Evolutionary conservation across 2,329 filamentous ascomycete species (phyloP), one percentile per base, ranked within the genome.

Genomic region (Fusarium incarnatum): DNA sequence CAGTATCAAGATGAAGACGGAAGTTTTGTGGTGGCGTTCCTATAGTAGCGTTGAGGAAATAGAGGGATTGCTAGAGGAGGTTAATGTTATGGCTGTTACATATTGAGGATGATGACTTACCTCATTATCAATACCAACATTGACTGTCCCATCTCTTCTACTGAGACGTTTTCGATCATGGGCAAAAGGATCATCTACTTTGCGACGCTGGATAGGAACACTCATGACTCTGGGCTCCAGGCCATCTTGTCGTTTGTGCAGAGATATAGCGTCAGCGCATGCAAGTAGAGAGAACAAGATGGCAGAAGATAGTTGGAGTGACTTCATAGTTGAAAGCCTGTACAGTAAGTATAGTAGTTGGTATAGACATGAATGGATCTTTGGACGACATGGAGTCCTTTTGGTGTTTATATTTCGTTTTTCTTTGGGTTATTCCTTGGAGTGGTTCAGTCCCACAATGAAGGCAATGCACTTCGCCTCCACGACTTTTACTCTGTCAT

Each of bases 1-100:
- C 90, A 8, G 90, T 92, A 77, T 92, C 90, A 56, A 92, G 77
- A 71, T 90, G 88, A 64, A 91, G 81, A 20, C 84, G 83, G 45
- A 92, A 72, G 2, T 78, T 70, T 75, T 90, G 88, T 12, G 85
- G 75, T 15, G 90, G 90, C 4, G 89, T 91, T 52, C 90, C 90
- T 49, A 92, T 70, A 8, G 87, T 85, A 49, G 83, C 85, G 76
- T 91, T 91, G 72, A 89, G 83, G 71, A 87, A 89, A 77, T 92
- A 92, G 28, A 91, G 81, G 3, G 87, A 89, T 83, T 87, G 80
- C 86, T 89, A 55, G 7, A 15, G 3, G 41, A 15, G 6, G 56
- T 72, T 25, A 64, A 49, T 10, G 32, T 52, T 30, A 30, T 13
- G 28, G 3, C 28, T 30, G 28, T 28, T 28, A 28, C 6, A 28